Base-by-base conservation (phyloP, 352 stramenopile species). In the Phytophthora lateralis region DNA sequence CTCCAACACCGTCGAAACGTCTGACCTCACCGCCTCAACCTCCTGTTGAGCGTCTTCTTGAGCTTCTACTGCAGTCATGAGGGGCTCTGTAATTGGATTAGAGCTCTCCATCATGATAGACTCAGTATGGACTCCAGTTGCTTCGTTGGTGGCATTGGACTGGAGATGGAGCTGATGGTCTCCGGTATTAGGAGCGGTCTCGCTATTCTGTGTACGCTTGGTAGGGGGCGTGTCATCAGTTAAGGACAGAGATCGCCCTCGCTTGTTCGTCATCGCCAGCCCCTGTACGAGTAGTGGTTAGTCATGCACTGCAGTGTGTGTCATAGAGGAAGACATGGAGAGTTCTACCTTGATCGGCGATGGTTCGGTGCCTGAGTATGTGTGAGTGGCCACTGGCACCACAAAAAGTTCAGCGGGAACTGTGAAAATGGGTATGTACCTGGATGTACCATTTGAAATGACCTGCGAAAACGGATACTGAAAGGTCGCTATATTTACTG, bases 361-460 rank as follows among this genome's bases (percentile, higher is more conserved):
- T 58, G 48, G 60, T 60, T 74, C 66, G 66, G 66, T 60, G 55
- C 62, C 66, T 67, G 60, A 74, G 61, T 68, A 47, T 71, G 61
- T 52, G 55, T 59, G 47, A 60, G 59, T 73, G 65, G 53, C 60
- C 41, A 34, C 66, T 74, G 55, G 66, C 58, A 74, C 66, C 66
- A 71, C 66, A 71, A 67, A 75, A 75, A 66, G 11, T 53, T 39
- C 46, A 35, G 34, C 9, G 4, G 15, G 11, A 2, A 44, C 37
- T 59, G 41, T 35, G 15, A 51, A 0, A 60, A 1, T 34, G 26
- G 11, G 64, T 63, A 24, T 63, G 46, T 51, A 56, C 37, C 35
- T 20, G 11, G 6, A 1, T 27, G 17, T 43, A 43, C 37, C 37
- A 21, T 6, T 24, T 1, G 12, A 12, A 12, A 0, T 2, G 9